Evolutionary conservation across 2,329 filamentous ascomycete genomes (phyloP).

Genomic region (Paecilomyces fulvus): DNA sequence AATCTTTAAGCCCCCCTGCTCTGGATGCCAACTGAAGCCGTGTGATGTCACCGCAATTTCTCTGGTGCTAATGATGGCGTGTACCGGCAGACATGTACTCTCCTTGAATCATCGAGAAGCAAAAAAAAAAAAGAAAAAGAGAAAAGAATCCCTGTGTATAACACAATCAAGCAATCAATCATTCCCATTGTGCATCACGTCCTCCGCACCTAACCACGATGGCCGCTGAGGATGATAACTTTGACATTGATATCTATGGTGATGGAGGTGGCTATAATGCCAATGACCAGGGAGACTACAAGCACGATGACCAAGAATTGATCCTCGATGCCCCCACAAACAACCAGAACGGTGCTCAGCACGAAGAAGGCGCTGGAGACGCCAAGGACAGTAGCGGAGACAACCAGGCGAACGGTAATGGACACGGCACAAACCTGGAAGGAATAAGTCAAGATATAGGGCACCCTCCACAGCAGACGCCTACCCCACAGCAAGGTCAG

Average conservation of each 20-base stretch:
- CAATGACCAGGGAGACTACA: conserved; percentile 40
- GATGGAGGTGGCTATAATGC: conserved; percentile 45
- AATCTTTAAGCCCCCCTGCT: background rate
- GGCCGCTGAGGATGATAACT: conserved; percentile 57
- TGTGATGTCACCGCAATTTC: conserved; percentile 2
- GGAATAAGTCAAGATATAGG: conserved; percentile 10
- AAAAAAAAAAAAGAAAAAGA: conserved; percentile 16
- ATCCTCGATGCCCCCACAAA: conserved; percentile 29
- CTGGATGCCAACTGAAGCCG: conserved; percentile 1
- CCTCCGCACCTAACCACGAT: conserved; percentile 25
- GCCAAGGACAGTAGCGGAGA: conserved; percentile 18
- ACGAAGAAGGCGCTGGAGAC: conserved; percentile 11
- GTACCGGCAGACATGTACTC: conserved; percentile 36
- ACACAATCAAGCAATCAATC: conserved; percentile 26
- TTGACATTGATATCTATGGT: conserved; percentile 64
- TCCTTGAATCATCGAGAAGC: conserved; percentile 24
- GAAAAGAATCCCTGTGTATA: conserved; percentile 31
- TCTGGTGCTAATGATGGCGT: conserved; percentile 30
- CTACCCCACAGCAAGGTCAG: conserved; percentile 45
- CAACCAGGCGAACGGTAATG: conserved; percentile 17
- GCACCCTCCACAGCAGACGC: conserved; percentile 11
- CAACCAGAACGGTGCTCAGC: conserved; percentile 16
- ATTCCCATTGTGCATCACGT: conserved; percentile 21
- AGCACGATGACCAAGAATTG: conserved; percentile 32
- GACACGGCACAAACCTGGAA: conserved; percentile 13